These are phyloP conservation scores for Xylariomycetidae sp. DNA, from an alignment of 2,329 filamentous ascomycete species.

Conservation along the genomic window DNA sequence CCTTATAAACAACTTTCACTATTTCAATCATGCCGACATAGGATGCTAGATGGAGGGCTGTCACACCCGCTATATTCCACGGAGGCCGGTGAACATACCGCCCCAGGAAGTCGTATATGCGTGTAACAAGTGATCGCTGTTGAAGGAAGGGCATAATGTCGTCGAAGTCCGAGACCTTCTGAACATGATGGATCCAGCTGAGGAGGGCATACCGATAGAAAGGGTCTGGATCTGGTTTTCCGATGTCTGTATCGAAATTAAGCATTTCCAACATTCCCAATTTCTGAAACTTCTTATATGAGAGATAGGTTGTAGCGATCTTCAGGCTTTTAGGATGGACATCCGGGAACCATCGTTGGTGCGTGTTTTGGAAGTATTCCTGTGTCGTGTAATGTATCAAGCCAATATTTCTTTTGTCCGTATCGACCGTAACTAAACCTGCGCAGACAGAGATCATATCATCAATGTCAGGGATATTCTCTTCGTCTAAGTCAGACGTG, in stretches of 20 bases:
- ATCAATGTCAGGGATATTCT: conserved; percentile 29
- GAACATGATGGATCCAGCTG: background rate
- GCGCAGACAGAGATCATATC: conserved; percentile 34
- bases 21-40: background rate
- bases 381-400: conserved; percentile 43
- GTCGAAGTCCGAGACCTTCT: background rate
- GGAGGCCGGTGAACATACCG: too few relatives aligned
- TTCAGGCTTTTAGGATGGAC: conserved; percentile 14
- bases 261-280: background rate
- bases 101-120: too few relatives aligned
- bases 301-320: background rate
- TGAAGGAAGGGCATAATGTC: background rate
- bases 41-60: background rate
- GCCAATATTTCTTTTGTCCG: conserved; percentile 32
- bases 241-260: background rate
- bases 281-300: background rate
- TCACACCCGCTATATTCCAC: too few relatives aligned
- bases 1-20: background rate
- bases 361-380: conserved; percentile 35
- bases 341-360: conserved; percentile 24
- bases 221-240: too few relatives aligned
- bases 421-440: conserved; percentile 37
- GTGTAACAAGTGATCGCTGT: too few relatives aligned
- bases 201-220: background rate
- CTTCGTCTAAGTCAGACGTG: conserved; percentile 24